Base-by-base conservation (phyloP, 164 flowering plant genomes). In the Magnolia changhungtana region DNA sequence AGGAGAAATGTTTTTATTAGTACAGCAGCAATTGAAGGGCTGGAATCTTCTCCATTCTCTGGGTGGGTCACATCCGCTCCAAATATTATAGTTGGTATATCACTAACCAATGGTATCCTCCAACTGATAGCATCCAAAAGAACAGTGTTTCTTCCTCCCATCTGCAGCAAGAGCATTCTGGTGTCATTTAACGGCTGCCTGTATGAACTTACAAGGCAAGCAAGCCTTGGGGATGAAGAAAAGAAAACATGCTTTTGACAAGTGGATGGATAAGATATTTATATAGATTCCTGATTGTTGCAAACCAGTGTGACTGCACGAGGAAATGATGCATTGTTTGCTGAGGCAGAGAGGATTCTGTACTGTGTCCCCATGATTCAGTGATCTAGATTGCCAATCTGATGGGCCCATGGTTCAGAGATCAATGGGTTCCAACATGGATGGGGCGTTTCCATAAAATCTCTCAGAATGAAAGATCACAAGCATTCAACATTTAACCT, bases 61-160 rank as follows among this genome's bases (percentile, higher is more conserved):
- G 96, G 96, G 77, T 92, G 96, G 23, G 96, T 92, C 74, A 92
- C 96, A 84, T 92, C 96, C 21, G 96, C 96, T 51, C 96, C 96
- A 81, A 92, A 92, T 80, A 92, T 92, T 72, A 92, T 92, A 69
- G 96, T 92, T 19, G 96, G 96, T 74, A 89, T 89, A 79, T 92
- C 96, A 83, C 94, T 88, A 74, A 92, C 96, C 74, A 92, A 82
- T 0, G 96, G 96, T 72, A 92, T 92, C 69, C 89, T 85, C 83
- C 96, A 89, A 74, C 91, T 89, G 20, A 92, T 82, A 31, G 96
- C 96, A 82, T 92, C 96, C 83, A 92, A 64, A 69, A 92, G 92
- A 77, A 92, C 96, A 27, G 96, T 90, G 73, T 92, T 92, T 82
- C 96, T 87, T 20, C 96, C 96, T 74, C 96, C 96, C 90, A 90